Evolutionary conservation across 83 land plant genomes (phyloP).

Genomic region (Picea mariana): DNA sequence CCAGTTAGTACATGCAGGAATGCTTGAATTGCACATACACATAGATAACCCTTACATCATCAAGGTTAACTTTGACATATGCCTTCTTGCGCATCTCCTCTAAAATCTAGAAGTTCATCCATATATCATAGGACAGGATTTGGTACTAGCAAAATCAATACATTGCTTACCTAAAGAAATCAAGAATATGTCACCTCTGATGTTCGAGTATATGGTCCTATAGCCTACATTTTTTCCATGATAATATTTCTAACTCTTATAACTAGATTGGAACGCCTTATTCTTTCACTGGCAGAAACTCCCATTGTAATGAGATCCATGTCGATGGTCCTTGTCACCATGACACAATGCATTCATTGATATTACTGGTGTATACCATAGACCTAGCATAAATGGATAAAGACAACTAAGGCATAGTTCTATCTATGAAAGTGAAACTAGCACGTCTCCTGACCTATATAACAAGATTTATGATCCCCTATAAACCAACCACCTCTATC

Average conservation of each 20-base stretch:
- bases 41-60: conserved; percentile 44
- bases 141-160: neutral
- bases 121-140: neutral
- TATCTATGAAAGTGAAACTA: too few species aligned
- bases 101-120: conserved; percentile 30
- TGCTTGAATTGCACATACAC: neutral
- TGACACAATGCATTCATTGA: too few species aligned
- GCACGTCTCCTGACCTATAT: too few species aligned
- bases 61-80: conserved; percentile 45
- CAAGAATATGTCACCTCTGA: conserved; percentile 49
- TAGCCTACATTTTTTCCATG: conserved; percentile 78
- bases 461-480: too few species aligned
- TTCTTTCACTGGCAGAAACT: conserved; percentile 91
- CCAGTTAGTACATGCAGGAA: too few species aligned
- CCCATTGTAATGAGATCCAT: neutral
- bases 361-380: too few species aligned
- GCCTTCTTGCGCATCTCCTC: conserved; percentile 65
- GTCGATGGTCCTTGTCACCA: too few species aligned
- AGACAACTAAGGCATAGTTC: too few species aligned
- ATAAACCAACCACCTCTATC: too few species aligned
- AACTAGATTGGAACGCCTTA: conserved; percentile 60
- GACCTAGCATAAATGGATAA: too few species aligned
- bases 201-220: conserved; percentile 62
- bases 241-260: conserved; percentile 56
- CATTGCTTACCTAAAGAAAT: neutral